Evolutionary conservation across 192 early-diverging fungal species (phyloP), one percentile per base, ranked within the genome.

Genomic region (Coemansia sp.): DNA sequence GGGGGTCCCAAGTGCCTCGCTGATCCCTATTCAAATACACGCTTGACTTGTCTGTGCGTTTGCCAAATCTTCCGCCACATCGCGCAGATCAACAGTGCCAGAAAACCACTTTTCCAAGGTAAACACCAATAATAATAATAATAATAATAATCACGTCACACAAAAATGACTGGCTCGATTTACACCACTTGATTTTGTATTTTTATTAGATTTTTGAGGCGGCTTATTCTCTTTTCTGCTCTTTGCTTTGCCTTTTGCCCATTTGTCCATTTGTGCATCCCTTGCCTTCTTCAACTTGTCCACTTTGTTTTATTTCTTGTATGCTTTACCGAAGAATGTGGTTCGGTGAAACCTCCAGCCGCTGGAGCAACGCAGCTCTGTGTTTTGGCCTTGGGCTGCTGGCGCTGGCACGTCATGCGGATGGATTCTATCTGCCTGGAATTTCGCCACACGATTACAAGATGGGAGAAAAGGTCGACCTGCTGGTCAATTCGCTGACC

Each of bases 341-440:
- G 52, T 34, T 75, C 43, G 58, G 61, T 39, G 41, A 26, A 49
- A 34, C 60, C 51, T 38, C 59, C 43, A 41, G 34, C 26, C 58
- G 62, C 63, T 69, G 73, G 73, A 38, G 63, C 58, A 35, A 61
- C 6, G 45, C 59, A 14, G 67, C 73, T 51, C 63, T 75, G 39
- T 74, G 62, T 34, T 18, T 64, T 34, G 63, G 23, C n/a, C 58
- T 44, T 41, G 58, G 67, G 11, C 26, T 68, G 21, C 38, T 68
- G 36, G 30, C 60, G 20, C 55, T 72, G 21, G 58, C 69, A 36
- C 71, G 70, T 30, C 68, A 65, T 23, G 67, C 66, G 9, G 35
- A 56, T 5, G 92, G 90, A 6, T 98, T 96, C 82, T 98, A 98
- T 74, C 85, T 98, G 11, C 96, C 96, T 11, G 96, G 96, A 36